Base-by-base conservation (phyloP, 805 yeast species). In the Schizosaccharomyces cryophilus region DNA sequence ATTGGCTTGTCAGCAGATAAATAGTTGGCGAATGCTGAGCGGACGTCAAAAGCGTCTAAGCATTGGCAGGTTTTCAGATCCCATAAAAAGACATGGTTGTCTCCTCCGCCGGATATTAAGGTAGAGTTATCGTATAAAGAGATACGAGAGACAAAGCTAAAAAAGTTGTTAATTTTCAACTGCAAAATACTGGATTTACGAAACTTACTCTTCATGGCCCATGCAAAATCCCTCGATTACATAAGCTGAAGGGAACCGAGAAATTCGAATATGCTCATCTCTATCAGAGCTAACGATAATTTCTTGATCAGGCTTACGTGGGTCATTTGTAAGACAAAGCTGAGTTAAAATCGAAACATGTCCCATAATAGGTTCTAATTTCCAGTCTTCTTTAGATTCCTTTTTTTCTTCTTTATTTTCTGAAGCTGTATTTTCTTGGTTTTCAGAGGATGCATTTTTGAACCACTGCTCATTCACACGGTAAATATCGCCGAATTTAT, bases 271-370 rank as follows among this genome's bases (percentile, higher is more conserved):
- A 71, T 94, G 99, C 71, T 93, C 99, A 71, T 93, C 99, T 72
- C 98, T 79, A 73, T 93, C 99, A 47, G 89, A 81, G 1, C 95
- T 82, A 61, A 90, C 75, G 17, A 89, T 69, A 63, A 72, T 84
- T 55, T 70, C 73, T 64, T 76, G 74, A 63, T 78, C n/a, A 24
- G 56, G 19, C 6, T 51, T 77, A 7, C 75, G 78, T 6, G 74
- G 71, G 55, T 71, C 69, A 2, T 67, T 66, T 13, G 77, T 74
- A 31, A 81, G 73, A 35, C 76, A 67, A 1, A 89, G 77, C 64
- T 82, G 87, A n/a, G 95, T 85, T 63, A 93, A 77, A 96, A 93
- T 87, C 2, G 96, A 89, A 4, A 93, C 97, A 71, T 93, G 99
- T 6, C 99, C 99, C 61, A 73, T 5, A 90, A 76, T 2, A 45